Base-by-base conservation (phyloP, 164 flowering plant species). In the Saururus chinensis region DNA sequence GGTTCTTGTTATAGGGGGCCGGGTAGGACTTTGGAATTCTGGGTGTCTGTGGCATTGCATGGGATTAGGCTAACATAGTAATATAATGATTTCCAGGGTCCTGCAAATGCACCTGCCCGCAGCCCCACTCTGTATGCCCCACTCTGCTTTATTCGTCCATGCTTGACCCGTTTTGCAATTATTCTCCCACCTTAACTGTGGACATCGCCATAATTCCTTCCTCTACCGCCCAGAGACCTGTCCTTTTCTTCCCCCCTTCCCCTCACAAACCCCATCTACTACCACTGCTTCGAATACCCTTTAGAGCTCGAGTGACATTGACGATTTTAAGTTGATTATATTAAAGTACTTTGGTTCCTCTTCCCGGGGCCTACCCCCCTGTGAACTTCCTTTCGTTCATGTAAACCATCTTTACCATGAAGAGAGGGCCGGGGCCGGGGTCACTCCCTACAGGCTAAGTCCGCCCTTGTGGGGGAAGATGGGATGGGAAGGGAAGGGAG, bases 111-210 rank as follows among this genome's bases (percentile, higher is more conserved):
- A 25, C 6, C 23, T 17, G 17, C 30, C 58, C 20, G 65, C 40
- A 53, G 40, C 40, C 23, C 58, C 40, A 17, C 40, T 30, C 42
- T 19, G 40, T 48, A 48, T 21, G 19, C 12, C 57, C 20, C 66
- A 63, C 59, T 9, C 49, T 40, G 52, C 66, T 63, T 63, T 63
- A 56, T 63, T 63, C 66, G 62, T 79, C 75, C 78, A 74, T 77
- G 76, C 76, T 74, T 66, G 67, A 65, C 78, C 72, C 65, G 68
- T 76, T 72, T 71, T 67, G 80, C 76, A 73, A 76, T 75, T 75
- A 75, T 78, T 78, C 83, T 61, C 57, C 49, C 49, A 45, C 49
- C 49, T 45, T 2, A 45, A 45, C 17, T 17, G 49, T 66, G 66
- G 71, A 51, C 66, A 57, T 61, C 72, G 60, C 70, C 69, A 71